Base-by-base conservation (phyloP, 2,329 filamentous ascomycete genomes). In the Talaromyces sp. region DNA sequence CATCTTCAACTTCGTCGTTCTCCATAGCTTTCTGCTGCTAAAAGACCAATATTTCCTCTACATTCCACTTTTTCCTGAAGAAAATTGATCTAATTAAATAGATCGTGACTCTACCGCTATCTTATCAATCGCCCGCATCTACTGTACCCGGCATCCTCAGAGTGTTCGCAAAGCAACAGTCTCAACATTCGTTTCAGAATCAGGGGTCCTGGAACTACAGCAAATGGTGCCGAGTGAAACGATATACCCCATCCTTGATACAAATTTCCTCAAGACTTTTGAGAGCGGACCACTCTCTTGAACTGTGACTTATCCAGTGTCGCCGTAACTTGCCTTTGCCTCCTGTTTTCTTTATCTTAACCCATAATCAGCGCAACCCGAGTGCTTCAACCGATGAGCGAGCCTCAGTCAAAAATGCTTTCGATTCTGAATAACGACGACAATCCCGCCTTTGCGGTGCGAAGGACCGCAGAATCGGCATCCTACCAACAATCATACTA, bases 391-490 rank as follows among this genome's bases (percentile, higher is more conserved):
- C 52, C 52, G 61, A 63, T 63, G 61, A 47, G 61, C 52, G 61
- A 49, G 43, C 61, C 50, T 45, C 63, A 19, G 22, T 50, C 59
- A 19, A 61, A 41, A 37, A 67, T 67, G 63, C 62, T 62, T 15
- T 67, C 66, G 15, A 67, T 67, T 39, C 27, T 67, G 47, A 67
- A 67, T 60, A 67, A 67, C 54, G 66, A 67, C 31, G 66, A 67
- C 39, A 62, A 67, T 65, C 66, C 66, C 17, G 58, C 66, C 59
- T 67, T 67, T 25, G 66, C 63, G 27, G 66, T 67, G 27, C 66
- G 66, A 19, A 64, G 43, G 31, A 33, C 62, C 17, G 39, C 37
- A 49, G 62, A 62, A 41, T 33, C 63, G 13, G 25, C 49, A 43
- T 37, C 49, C 19, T 63, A 47, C 41, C 60, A 66, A 22, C 11